A percentile compares a stretch with the other conserved stretches of the same genome.
phyloP scores from a whole-genome alignment of 2,329 filamentous ascomycete genomes.

The Monosporascus sp. region DNA sequence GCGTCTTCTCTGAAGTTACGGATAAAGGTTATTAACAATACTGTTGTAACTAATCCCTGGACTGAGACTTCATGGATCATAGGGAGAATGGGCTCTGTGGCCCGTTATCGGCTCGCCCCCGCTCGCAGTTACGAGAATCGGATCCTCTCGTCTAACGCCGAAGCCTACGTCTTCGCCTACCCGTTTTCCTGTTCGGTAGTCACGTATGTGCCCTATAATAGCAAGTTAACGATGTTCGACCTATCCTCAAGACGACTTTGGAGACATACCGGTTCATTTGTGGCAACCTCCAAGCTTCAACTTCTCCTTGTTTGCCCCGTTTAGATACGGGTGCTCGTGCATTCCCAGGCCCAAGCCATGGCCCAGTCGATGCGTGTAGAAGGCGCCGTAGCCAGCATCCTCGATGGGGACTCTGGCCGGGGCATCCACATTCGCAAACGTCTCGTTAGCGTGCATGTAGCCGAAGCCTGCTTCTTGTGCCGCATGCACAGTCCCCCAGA shows the following conservation, averaged over 20 bases:
- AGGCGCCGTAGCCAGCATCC: slow-evolving; percentile 19
- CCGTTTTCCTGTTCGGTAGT: slow-evolving; percentile 21
- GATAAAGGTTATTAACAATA: background rate
- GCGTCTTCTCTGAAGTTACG: background rate
- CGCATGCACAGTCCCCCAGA: slow-evolving; percentile 19
- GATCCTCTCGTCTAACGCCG: slow-evolving; percentile 24
- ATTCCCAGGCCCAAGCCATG: slow-evolving; percentile 24
- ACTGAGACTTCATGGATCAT: slow-evolving; percentile 13
- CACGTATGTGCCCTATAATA: slow-evolving; percentile 23
- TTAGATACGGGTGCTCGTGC: slow-evolving; percentile 26
- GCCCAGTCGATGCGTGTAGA: slow-evolving; percentile 24
- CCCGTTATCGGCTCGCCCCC: slow-evolving; percentile 23
- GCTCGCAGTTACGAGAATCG: slow-evolving; percentile 21
- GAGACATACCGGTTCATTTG: slow-evolving; percentile 23
- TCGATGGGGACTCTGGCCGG: slow-evolving; percentile 20
- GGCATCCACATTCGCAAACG: slow-evolving; percentile 22
- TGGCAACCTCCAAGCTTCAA: slow-evolving; percentile 19
- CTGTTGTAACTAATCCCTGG: background rate
- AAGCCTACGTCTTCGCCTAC: slow-evolving; percentile 20
- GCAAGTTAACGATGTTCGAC: background rate
- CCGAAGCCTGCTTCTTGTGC: slow-evolving; percentile 21
- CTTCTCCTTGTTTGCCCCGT: slow-evolving; percentile 25
- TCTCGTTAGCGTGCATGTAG: slow-evolving; percentile 21
- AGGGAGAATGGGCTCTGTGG: slow-evolving; percentile 23
- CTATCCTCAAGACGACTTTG: background rate